Conservation (phyloP, 164 flowering plant genomes). For the Paratinospora sagittata region DNA sequence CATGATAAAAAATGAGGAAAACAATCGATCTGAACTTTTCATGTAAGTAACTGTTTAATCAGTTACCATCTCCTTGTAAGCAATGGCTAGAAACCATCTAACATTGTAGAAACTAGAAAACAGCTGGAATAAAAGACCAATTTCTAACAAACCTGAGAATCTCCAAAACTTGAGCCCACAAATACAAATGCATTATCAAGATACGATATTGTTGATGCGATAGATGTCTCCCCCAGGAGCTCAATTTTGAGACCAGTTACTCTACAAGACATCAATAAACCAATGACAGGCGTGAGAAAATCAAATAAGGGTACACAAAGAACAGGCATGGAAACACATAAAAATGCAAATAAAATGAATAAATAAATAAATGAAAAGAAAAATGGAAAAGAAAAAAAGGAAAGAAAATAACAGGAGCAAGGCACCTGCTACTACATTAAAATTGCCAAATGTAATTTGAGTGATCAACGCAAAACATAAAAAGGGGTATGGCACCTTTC, state of each 20-base stretch:
- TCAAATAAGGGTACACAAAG: neutral
- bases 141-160: slow-evolving; percentile 69
- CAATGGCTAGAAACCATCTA: neutral
- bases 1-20: neutral
- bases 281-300: neutral
- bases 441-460: neutral
- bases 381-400: neutral
- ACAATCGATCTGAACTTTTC: neutral
- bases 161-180: slow-evolving; percentile 95
- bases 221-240: slow-evolving; percentile 90
- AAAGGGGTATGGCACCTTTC: slow-evolving; percentile 58
- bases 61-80: neutral
- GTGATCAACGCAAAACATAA: neutral
- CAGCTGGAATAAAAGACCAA: neutral
- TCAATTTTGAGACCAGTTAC: slow-evolving; percentile 96
- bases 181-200: slow-evolving; percentile 92
- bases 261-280: slow-evolving; percentile 33
- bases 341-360: neutral
- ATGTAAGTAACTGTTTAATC: neutral
- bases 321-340: neutral
- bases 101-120: neutral
- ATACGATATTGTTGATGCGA: slow-evolving; percentile 91
- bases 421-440: neutral
- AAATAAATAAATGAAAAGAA: neutral
- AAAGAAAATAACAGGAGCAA: neutral